Base-by-base conservation (phyloP, 805 yeast genomes). In the Huiozyma naganishii region DNA sequence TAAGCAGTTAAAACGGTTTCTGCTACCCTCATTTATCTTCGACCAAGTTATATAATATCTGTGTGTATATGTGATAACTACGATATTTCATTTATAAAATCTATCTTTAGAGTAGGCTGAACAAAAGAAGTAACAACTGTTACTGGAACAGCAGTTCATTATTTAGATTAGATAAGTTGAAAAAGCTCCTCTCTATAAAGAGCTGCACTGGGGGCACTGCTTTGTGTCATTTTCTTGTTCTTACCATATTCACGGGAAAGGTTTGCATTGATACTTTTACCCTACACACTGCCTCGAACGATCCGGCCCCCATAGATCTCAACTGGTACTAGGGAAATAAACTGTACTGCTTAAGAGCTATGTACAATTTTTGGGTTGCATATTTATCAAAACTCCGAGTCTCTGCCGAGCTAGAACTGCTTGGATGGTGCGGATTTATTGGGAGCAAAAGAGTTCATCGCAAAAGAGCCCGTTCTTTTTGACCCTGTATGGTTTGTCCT, bases 221-320 rank as follows among this genome's bases (percentile, higher is more conserved):
- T 51, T 32, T 52, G 45, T 6, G 54, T 43, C 27, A 42, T 40
- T 41, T 45, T 48, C 33, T 52, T 52, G 35, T 44, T 50, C 29
- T 47, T 44, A 9, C 48, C 55, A 32, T 6, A 27, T n/a, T 51
- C 54, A 30, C 42, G 37, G 17, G 50, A 48, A 17, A 52, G 40
- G 28, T 39, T 9, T 11, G 35, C 29, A 12, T 35, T 37, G 28
- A 35, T 33, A 6, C 50, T 48, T 45, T 42, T 2, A 52, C 10
- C 17, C 30, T 32, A 40, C 54, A 52, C 7, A 35, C 23, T 23
- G 52, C 42, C n/a, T 36, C 32, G 33, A 48, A 50, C 39, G 38
- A 36, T 30, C 28, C 40, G n/a, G 36, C 41, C 29, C 28, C 17
- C 10, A 32, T 17, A 32, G 17, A 10, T 10, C 37, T 8, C 13